Evolutionary conservation across 768 basidiomycete species (phyloP).

Genomic region (Suillus bovinus): DNA sequence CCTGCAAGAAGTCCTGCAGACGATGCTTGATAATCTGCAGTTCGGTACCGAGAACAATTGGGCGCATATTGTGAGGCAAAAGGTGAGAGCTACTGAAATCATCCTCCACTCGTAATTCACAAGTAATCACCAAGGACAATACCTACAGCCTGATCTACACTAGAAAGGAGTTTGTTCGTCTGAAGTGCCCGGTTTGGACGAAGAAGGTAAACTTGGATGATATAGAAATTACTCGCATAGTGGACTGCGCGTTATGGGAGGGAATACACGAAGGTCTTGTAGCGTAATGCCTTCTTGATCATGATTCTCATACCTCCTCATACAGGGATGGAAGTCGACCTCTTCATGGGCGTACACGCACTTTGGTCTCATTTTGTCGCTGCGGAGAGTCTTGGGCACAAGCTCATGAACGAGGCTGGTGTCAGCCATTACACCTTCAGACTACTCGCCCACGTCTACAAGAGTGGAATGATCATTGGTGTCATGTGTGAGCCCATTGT

Average conservation of each 20-base stretch:
- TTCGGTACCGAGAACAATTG: conserved; percentile 34
- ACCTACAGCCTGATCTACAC: conserved; percentile 28
- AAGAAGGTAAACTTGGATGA: conserved; percentile 35
- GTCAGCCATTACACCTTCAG: conserved; percentile 31
- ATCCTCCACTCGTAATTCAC: neutral
- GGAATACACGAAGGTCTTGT: conserved; percentile 28
- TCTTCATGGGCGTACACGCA: conserved; percentile 29
- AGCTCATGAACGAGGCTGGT: conserved; percentile 29
- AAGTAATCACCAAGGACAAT: conserved; percentile 10
- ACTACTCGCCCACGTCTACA: conserved; percentile 30
- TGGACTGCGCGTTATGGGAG: conserved; percentile 24
- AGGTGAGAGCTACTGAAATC: conserved; percentile 5
- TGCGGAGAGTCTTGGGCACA: conserved; percentile 29
- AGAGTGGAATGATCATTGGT: conserved; percentile 31
- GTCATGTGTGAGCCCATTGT: conserved; percentile 31
- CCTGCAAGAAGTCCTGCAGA: conserved; percentile 32
- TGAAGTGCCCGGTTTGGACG: conserved; percentile 29
- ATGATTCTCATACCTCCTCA: neutral
- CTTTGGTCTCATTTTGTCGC: conserved; percentile 25
- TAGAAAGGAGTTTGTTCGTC: conserved; percentile 21
- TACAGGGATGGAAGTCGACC: conserved; percentile 29
- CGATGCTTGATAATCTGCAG: conserved; percentile 32
- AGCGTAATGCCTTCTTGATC: neutral
- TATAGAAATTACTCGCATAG: conserved; percentile 33
- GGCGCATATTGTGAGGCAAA: conserved; percentile 34